phyloP scores from a whole-genome alignment of 164 flowering plant species.

The Macadamia tetraphylla region DNA sequence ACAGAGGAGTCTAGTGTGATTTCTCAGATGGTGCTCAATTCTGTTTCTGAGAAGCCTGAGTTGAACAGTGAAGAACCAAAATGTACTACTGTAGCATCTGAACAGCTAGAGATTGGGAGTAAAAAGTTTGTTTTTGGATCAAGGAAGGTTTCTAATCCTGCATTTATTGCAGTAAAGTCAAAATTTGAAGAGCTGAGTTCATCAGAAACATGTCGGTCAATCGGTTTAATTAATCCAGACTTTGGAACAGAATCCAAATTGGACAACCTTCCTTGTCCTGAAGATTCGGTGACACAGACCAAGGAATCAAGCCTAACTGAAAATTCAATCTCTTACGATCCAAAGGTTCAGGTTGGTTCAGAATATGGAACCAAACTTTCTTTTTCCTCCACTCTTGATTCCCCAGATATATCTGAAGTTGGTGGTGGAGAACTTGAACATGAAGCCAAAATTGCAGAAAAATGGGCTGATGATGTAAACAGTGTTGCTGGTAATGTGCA shows the following conservation, averaged over 20 bases:
- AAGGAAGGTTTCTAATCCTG: slow-evolving; percentile 55
- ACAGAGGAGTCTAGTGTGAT: slow-evolving; percentile 15
- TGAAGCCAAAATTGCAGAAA: slow-evolving; percentile 24
- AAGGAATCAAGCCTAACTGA: slow-evolving; percentile 33
- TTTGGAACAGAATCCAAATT: slow-evolving; percentile 29
- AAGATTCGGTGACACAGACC: slow-evolving; percentile 21
- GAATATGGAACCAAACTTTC: slow-evolving; percentile 87
- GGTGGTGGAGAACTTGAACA: slow-evolving; percentile 26
- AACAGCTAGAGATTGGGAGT: slow-evolving; percentile 45
- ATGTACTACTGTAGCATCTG: slow-evolving; percentile 37
- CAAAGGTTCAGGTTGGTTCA: slow-evolving; percentile 46
- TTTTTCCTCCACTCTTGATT: slow-evolving; percentile 78
- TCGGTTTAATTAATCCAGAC: slow-evolving; percentile 31
- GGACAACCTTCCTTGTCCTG: slow-evolving; percentile 29
- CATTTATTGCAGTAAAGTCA: slow-evolving; percentile 70
- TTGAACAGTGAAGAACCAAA: slow-evolving; percentile 33
- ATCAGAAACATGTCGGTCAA: slow-evolving; percentile 26
- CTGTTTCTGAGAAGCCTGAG: slow-evolving; percentile 27
- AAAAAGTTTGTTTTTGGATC: slow-evolving; percentile 46
- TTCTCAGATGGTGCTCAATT: slow-evolving; percentile 13
- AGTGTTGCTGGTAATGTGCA: slow-evolving; percentile 3
- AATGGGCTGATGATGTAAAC: slow-evolving; percentile 15
- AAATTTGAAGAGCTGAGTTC: slow-evolving; percentile 73
- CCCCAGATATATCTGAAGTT: slow-evolving; percentile 55
- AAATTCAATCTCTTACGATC: slow-evolving; percentile 19